Conservation (phyloP, 345 rosid genomes). For the Pugionium dolabratum region DNA sequence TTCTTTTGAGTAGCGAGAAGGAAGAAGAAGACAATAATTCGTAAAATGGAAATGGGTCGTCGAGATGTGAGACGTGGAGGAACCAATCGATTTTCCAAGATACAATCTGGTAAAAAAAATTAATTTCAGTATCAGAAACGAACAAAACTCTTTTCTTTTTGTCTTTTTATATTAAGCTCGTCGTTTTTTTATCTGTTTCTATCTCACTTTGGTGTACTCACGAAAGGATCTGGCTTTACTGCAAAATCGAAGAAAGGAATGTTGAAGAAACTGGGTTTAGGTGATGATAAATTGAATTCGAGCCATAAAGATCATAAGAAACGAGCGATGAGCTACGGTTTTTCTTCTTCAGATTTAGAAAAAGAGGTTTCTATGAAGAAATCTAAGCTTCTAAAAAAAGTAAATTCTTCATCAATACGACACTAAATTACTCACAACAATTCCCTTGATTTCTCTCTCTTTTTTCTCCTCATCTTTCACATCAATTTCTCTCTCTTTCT, state of each 20-base stretch:
- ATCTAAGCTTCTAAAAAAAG: slow-evolving; percentile 61
- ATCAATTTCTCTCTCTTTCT: neutral
- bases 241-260: slow-evolving; percentile 63
- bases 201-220: neutral
- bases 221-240: slow-evolving; percentile 40
- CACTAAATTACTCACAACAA: neutral
- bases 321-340: slow-evolving; percentile 47
- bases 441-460: neutral
- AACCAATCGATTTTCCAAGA: slow-evolving; percentile 53
- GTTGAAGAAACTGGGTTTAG: slow-evolving; percentile 52
- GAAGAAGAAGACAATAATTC: slow-evolving; percentile 31
- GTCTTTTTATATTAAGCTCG: neutral
- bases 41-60: slow-evolving; percentile 61
- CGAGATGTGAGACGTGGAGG: slow-evolving; percentile 63
- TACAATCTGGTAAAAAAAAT: slow-evolving; percentile 48
- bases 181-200: slow-evolving; percentile 12
- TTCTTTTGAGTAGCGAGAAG: slow-evolving; percentile 19
- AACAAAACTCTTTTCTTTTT: slow-evolving; percentile 24
- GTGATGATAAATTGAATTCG: slow-evolving; percentile 32
- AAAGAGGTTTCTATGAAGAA: slow-evolving; percentile 40
- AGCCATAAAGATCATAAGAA: neutral
- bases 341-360: slow-evolving; percentile 37
- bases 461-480: neutral
- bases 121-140: slow-evolving; percentile 26
- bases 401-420: slow-evolving; percentile 31